Percentiles rank a stretch among this genome's conserved stretches.
Conservation (phyloP, 1,284 basidiomycete genomes). For the Marasmius sp. region DNA sequence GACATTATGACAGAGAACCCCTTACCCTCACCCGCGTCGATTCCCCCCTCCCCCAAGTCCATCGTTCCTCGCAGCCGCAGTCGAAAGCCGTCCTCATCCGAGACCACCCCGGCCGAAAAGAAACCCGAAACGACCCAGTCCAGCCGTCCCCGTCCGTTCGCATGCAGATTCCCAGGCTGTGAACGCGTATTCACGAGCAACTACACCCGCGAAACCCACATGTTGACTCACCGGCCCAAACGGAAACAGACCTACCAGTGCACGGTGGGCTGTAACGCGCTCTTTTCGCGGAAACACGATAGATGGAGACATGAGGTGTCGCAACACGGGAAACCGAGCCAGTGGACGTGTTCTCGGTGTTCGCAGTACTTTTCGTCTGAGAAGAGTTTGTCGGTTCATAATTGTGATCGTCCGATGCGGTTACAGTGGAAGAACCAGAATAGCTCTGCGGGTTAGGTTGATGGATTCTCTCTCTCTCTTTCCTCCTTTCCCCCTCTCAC, state of each 20-base stretch:
- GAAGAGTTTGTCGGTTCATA: not conserved
- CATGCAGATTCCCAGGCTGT: not conserved
- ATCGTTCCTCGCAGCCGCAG: not conserved
- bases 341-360: slow-evolving; percentile 1
- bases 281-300: slow-evolving; percentile 4
- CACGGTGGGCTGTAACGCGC: not conserved
- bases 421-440: slow-evolving; percentile 1
- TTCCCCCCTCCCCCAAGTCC: not conserved
- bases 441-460: not conserved
- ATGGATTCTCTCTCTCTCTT: not conserved
- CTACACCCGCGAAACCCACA: slow-evolving; percentile 1
- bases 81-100: not conserved
- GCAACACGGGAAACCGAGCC: not conserved
- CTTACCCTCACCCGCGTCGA: not conserved
- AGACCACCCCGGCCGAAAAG: not conserved
- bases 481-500: not conserved
- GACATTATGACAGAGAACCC: not conserved
- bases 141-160: not conserved
- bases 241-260: not conserved
- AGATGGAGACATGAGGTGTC: slow-evolving; percentile 1
- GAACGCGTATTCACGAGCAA: not conserved
- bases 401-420: not conserved
- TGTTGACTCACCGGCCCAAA: not conserved
- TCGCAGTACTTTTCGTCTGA: not conserved
- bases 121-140: not conserved